Evolutionary conservation across 1,139 yeast species (phyloP).

Genomic region (Protomyces pachydermus): DNA sequence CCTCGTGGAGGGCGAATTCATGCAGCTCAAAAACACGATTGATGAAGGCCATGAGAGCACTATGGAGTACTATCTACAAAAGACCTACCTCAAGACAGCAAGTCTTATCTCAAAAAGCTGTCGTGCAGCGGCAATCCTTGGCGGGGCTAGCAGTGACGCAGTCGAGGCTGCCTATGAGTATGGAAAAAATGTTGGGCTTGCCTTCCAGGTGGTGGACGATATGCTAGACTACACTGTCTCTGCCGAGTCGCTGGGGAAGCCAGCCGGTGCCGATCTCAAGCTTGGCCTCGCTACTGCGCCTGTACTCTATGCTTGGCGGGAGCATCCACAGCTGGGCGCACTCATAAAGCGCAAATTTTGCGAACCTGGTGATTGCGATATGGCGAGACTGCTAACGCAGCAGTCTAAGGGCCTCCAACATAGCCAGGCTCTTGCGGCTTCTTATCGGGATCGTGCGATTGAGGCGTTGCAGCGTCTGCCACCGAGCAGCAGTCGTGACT

Average conservation of each 20-base stretch:
- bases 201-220: slow-evolving; percentile 95
- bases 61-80: slow-evolving; percentile 88
- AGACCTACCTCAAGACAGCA: slow-evolving; percentile 92
- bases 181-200: slow-evolving; percentile 88
- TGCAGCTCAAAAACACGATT: slow-evolving; percentile 91
- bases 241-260: slow-evolving; percentile 80
- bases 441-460: slow-evolving; percentile 71
- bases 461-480: slow-evolving; percentile 64
- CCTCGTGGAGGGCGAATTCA: slow-evolving; percentile 94
- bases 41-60: slow-evolving; percentile 52
- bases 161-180: slow-evolving; percentile 83
- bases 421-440: slow-evolving; percentile 71
- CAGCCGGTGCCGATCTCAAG: slow-evolving; percentile 80
- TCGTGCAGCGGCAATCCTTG: slow-evolving; percentile 85
- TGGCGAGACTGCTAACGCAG: slow-evolving; percentile 68
- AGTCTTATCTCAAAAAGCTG: slow-evolving; percentile 92
- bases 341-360: slow-evolving; percentile 78
- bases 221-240: slow-evolving; percentile 89
- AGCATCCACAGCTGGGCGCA: slow-evolving; percentile 76
- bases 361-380: slow-evolving; percentile 74
- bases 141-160: slow-evolving; percentile 70
- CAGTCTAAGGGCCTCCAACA: slow-evolving; percentile 68
- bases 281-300: slow-evolving; percentile 97
- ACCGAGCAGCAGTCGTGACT: slow-evolving; percentile 82
- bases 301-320: slow-evolving; percentile 87